Evolutionary conservation across 1,284 basidiomycete genomes (phyloP), one percentile per base, ranked within the genome.

Genomic region (Rhodotorula glutinis): DNA sequence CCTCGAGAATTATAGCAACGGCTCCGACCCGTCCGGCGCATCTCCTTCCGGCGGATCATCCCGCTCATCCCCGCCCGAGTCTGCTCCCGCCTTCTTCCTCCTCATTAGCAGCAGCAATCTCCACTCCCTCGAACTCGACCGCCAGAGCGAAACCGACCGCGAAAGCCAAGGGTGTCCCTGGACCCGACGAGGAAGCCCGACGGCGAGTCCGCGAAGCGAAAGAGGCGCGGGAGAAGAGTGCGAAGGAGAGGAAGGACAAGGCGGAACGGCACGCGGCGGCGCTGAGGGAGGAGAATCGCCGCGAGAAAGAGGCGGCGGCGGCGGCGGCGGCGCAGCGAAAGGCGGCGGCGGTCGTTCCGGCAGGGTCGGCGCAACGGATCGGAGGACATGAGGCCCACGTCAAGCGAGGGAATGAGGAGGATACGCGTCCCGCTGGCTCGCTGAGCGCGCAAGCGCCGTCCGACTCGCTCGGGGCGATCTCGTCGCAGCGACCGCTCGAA

Each of bases 151-250:
- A 38, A 38, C 33, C 33, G 33, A 11, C 33, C 5, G 33, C 33
- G 33, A 41, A 14, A 5, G 41, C 21, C 13, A 44, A 53, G 51
- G 58, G 49, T 27, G 3, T 53, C 1, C 19, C 14, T 2, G 27
- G 13, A 11, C 51, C 40, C 0, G 58, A 60, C 41, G 58, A 60
- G 29, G 58, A 27, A 3, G 33, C 41, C 19, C 21, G 16, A 41
- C 25, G 41, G 21, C 29, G 27, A 9, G 58, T 53, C 21, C 51
- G 58, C 29, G 58, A 60, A 40, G 59, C 51, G 9, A 53, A 60
- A 41, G 52, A 29, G 3, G 59, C 44, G 41, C 27, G 51, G 27
- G 41, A 60, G 41, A 21, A 27, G 23, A 41, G 14, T 2, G 58
- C 49, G 46, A 4, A 10, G 17, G 53, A 43, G 23, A 16, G 51